Conservation (phyloP, 2,329 filamentous ascomycete genomes). For the Xylaria sp. region DNA sequence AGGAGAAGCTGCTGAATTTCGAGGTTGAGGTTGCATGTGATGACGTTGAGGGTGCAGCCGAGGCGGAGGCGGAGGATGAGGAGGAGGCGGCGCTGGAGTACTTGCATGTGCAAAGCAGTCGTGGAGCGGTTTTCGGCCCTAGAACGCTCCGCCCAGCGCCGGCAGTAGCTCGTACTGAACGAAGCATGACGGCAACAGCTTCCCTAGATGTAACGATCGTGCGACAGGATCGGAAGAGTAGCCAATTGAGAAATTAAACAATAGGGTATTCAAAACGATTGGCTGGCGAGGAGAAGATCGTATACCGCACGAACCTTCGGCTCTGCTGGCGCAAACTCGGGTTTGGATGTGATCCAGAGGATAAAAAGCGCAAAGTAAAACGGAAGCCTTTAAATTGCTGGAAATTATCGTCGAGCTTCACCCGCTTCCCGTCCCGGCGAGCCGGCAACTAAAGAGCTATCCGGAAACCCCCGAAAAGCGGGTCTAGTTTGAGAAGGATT, state of each 20-base stretch:
- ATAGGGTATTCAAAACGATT: constrained; percentile 13
- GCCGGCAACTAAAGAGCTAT: constrained; percentile 1
- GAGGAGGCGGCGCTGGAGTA: constrained; percentile 41
- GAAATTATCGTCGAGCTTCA: constrained; percentile 32
- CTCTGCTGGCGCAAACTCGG: background rate
- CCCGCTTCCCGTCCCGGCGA: background rate
- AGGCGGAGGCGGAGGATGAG: constrained; percentile 7
- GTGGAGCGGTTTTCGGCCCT: constrained; percentile 51
- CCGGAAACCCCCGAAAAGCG: constrained; percentile 35
- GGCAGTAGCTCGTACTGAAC: constrained; percentile 52
- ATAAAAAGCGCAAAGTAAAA: constrained; percentile 32
- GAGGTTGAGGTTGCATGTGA: constrained; percentile 41
- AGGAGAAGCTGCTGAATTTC: constrained; percentile 36
- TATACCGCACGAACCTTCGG: background rate
- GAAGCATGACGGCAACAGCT: constrained; percentile 48
- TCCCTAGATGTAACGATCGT: constrained; percentile 6
- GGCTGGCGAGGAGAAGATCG: background rate
- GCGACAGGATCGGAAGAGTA: constrained; percentile 2
- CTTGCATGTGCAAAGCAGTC: constrained; percentile 52
- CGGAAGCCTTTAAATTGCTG: constrained; percentile 1
- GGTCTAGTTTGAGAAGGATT: background rate
- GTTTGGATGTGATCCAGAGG: constrained; percentile 10
- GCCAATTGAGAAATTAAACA: constrained; percentile 19
- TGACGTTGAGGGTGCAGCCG: constrained; percentile 38
- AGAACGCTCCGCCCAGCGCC: constrained; percentile 49